Evolutionary conservation across 2,329 filamentous ascomycete species (phyloP), one percentile per base, ranked within the genome.

Genomic region (Trichoderma sp.): DNA sequence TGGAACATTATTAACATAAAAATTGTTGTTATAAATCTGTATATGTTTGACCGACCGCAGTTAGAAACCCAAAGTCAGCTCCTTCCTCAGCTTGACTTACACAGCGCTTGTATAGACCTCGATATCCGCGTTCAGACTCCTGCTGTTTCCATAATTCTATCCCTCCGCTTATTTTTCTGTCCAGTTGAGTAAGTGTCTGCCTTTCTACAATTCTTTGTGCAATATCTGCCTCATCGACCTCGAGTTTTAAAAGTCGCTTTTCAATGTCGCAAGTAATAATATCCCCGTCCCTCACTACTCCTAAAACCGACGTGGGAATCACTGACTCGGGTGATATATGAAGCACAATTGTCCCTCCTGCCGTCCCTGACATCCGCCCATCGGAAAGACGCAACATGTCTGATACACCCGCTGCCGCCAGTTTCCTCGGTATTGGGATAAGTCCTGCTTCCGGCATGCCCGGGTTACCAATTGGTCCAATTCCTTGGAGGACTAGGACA

Each of bases 321-420:
- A 92, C 93, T 0, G 93, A 93, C 79, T 97, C 94, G 0, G 94
- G 94, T 2, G 90, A 90, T 5, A 97, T 90, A 74, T 97, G 94
- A 6, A 96, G 88, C 0, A 95, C 92, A 72, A 97, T 95, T 68
- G 96, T 97, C 0, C 94, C 94, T 58, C 96, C 94, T 2, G 88
- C 91, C 0, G 94, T 96, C 4, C 94, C 94, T 29, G 88, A 91
- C 83, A 97, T 97, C 35, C 94, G 82, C 0, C 94, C 94, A 75
- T 97, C 94, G 0, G 93, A 97, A 37, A 97, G 86, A 1, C 97
- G 84, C 4, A 96, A 89, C 78, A 97, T 90, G 71, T 97, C 96
- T 16, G 83, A 86, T 4, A 97, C 86, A 10, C 91, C 91, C 0
- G 89, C 89, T 0, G 90, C 89, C 0, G 92, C 93, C 35, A 91